Evolutionary conservation across 1,284 basidiomycete species (phyloP), one percentile per base, ranked within the genome.

Genomic region (Microbotryum lychnidis-dioicae): DNA sequence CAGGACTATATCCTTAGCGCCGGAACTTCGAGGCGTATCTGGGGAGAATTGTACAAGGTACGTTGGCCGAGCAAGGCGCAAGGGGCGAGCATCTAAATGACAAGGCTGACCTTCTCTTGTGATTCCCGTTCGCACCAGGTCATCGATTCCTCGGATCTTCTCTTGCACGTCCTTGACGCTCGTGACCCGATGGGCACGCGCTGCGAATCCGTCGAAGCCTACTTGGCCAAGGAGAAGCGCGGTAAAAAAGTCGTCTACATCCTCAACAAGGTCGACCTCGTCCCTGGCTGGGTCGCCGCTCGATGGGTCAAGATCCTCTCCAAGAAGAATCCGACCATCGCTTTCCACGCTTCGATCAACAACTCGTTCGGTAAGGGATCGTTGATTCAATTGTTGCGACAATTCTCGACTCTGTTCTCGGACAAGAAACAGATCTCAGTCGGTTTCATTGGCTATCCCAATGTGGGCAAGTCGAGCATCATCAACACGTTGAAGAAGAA

Each of bases 371-470:
- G 93, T 67, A 97, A 97, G 78, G 96, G 94, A 37, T 91, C 93
- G 37, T 84, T 99, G 64, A 98, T 98, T 72, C 92, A 97, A 76
- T 84, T 98, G 45, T 82, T 99, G 50, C 86, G 96, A 42, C 94
- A 98, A 75, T 99, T 98, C 77, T 90, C 91, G 12, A 89, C 91
- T 66, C 83, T 98, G 45, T 94, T 97, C 77, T 91, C 91, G 16
- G 96, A 98, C 80, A 97, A 96, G 81, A 98, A 97, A 79, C 94
- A 98, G 77, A 97, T 99, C 73, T 94, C 91, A 42, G 91, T 99
- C 66, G 94, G 94, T 12, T 91, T 98, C 74, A 84, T 99, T 69
- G 94, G 96, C 55, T 99, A 99, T 77, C 94, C 96, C 6, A 98
- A 99, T 75, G 92, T 97, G 59, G 94, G 96, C 53, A 99, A 98